Evolutionary conservation across 139 green algal species (phyloP).

Genomic region (Astrephomene gubernaculifera): DNA sequence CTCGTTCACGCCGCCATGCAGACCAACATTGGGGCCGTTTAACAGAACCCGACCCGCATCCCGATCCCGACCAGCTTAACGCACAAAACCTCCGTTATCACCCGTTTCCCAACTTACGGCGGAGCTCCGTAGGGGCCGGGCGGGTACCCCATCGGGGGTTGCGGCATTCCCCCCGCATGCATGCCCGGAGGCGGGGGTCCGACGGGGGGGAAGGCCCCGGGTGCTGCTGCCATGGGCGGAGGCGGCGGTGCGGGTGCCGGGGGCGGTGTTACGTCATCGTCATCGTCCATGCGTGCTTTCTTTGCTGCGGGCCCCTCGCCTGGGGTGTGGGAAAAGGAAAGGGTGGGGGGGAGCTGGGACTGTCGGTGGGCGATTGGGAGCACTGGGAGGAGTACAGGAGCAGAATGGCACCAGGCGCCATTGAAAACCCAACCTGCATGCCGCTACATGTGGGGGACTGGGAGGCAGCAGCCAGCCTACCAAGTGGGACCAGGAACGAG

Average conservation of each 20-base stretch:
- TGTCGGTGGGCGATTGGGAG: too few species aligned
- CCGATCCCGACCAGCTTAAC: too few species aligned
- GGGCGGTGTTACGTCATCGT: conserved; percentile 24
- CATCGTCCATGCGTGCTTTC: conserved; percentile 25
- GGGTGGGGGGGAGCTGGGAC: too few species aligned
- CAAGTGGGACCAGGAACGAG: too few species aligned
- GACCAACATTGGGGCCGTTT: too few species aligned
- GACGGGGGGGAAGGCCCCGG: background rate
- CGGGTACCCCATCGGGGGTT: conserved; percentile 25
- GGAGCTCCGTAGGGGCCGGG: conserved; percentile 27
- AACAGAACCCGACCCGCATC: too few species aligned
- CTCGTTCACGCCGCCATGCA: too few species aligned
- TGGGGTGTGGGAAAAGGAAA: background rate
- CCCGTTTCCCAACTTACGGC: conserved; percentile 5
- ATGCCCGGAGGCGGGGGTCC: background rate
- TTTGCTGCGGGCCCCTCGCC: conserved; percentile 27
- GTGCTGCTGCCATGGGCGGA: background rate
- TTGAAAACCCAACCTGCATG: too few species aligned
- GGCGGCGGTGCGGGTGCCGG: conserved; percentile 6
- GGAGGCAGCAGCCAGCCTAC: too few species aligned
- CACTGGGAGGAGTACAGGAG: too few species aligned
- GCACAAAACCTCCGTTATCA: too few species aligned
- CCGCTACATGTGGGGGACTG: background rate
- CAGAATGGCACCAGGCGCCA: too few species aligned
- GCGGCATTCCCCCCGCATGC: background rate